Percentiles rank a stretch among this genome's conserved stretches.
These are phyloP conservation scores for Berberis thunbergii DNA, from an alignment of 164 flowering plant species.

Conservation along the genomic window DNA sequence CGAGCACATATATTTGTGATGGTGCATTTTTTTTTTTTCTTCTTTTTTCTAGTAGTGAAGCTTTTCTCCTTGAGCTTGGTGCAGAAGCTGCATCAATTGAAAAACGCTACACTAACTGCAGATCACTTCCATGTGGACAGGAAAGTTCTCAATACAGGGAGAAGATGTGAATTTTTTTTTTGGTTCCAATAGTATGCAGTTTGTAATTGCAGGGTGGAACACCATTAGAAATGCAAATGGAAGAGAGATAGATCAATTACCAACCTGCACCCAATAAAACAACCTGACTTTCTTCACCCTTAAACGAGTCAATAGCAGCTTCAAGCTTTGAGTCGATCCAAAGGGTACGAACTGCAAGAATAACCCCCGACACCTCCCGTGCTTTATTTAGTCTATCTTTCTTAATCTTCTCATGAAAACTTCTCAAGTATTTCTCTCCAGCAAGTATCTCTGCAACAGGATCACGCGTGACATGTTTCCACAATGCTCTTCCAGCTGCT, in stretches of 20 bases:
- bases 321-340: conserved; percentile 81
- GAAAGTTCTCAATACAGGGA: too few species aligned
- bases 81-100: too few species aligned
- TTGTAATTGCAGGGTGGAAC: too few species aligned
- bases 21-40: too few species aligned
- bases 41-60: too few species aligned
- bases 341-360: conserved; percentile 81
- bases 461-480: conserved; percentile 80
- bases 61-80: too few species aligned
- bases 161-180: too few species aligned
- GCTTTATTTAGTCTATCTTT: conserved; percentile 65
- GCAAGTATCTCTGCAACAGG: conserved; percentile 74
- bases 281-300: conserved; percentile 50
- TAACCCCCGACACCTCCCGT: conserved; percentile 71
- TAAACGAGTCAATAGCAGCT: conserved; percentile 52
- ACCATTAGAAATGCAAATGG: too few species aligned
- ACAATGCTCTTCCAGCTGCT: conserved; percentile 85
- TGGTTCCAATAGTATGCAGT: too few species aligned
- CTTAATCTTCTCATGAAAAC: conserved; percentile 68
- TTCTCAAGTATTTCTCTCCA: conserved; percentile 65
- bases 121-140: too few species aligned
- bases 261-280: conserved; percentile 88
- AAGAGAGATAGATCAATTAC: conserved; percentile 9
- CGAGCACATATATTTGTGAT: too few species aligned
- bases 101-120: too few species aligned